Evolutionary conservation across 2,329 filamentous ascomycete species (phyloP).

Genomic region (Pseudogymnoascus sp.): DNA sequence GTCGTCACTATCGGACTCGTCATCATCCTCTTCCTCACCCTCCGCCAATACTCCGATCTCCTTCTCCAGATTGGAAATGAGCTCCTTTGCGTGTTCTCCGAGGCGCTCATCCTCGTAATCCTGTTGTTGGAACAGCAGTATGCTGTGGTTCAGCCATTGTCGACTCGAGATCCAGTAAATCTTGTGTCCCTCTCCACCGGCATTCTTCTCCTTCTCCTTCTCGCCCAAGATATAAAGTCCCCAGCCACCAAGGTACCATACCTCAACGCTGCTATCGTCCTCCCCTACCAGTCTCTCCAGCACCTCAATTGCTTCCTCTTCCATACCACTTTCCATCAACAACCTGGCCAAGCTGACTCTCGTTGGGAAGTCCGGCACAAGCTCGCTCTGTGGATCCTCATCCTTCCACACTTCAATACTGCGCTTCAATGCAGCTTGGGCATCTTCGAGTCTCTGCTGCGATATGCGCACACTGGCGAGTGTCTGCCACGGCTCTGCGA

Average conservation of each 20-base stretch:
- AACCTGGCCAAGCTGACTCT: conserved; percentile 76
- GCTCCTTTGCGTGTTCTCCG: conserved; percentile 64
- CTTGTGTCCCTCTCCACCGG: conserved; percentile 35
- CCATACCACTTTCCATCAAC: conserved; percentile 83
- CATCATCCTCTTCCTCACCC: conserved; percentile 45
- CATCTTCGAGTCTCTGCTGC: conserved; percentile 71
- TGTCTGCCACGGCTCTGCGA: conserved; percentile 88
- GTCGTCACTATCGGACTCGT: conserved; percentile 38
- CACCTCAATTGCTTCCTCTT: conserved; percentile 75
- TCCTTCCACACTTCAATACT: conserved; percentile 81
- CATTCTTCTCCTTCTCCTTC: conserved; percentile 46
- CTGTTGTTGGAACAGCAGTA: conserved; percentile 68
- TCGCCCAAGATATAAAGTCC: conserved; percentile 73
- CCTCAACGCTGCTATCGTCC: conserved; percentile 90
- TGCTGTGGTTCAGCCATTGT: conserved; percentile 73
- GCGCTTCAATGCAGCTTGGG: conserved; percentile 64
- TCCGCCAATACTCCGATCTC: conserved; percentile 56
- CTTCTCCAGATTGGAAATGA: conserved; percentile 54
- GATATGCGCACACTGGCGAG: conserved; percentile 90
- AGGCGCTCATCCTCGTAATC: conserved; percentile 81
- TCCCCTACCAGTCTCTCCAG: conserved; percentile 76
- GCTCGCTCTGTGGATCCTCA: conserved; percentile 60
- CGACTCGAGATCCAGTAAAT: conserved; percentile 64
- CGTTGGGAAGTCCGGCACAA: conserved; percentile 76
- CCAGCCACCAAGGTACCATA: conserved; percentile 96